Percentiles rank a stretch among this genome's conserved stretches.
These are phyloP conservation scores for Hericium coralloides DNA, from an alignment of 768 basidiomycete species.

Conservation along the genomic window DNA sequence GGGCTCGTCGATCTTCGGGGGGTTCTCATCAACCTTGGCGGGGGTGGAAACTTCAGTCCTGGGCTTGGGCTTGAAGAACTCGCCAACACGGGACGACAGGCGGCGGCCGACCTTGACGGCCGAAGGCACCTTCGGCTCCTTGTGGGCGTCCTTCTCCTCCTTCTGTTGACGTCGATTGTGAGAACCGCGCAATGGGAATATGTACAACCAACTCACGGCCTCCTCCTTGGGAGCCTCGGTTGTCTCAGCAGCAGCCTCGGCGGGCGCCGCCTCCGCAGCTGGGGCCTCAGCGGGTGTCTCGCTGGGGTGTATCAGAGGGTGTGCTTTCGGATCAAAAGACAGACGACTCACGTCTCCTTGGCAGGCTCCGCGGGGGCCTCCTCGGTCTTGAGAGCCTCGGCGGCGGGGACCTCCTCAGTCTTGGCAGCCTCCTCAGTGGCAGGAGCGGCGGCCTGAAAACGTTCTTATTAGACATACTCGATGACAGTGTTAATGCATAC, in stretches of 20 bases:
- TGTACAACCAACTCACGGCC: slow-evolving; percentile 31
- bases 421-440: slow-evolving; percentile 31
- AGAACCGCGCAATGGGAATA: neutral
- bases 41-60: slow-evolving; percentile 40
- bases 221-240: slow-evolving; percentile 52
- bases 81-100: slow-evolving; percentile 73
- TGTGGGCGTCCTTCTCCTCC: slow-evolving; percentile 38
- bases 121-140: slow-evolving; percentile 32
- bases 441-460: slow-evolving; percentile 23
- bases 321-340: neutral
- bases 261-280: slow-evolving; percentile 26
- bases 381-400: slow-evolving; percentile 33
- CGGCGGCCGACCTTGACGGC: slow-evolving; percentile 67
- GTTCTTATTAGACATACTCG: neutral
- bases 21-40: slow-evolving; percentile 82
- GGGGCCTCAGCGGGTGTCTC: slow-evolving; percentile 33
- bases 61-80: slow-evolving; percentile 73
- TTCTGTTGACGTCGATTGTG: slow-evolving; percentile 16
- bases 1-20: slow-evolving; percentile 83
- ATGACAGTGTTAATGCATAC: slow-evolving; percentile 3
- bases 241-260: slow-evolving; percentile 22
- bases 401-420: slow-evolving; percentile 33
- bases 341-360: slow-evolving; percentile 57
- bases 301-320: slow-evolving; percentile 17
- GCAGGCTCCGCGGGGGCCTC: slow-evolving; percentile 33